A percentile compares a stretch with the other conserved stretches of the same genome.
These are phyloP conservation scores for Boletus patriciae DNA, from an alignment of 768 basidiomycete genomes.

Conservation along the genomic window DNA sequence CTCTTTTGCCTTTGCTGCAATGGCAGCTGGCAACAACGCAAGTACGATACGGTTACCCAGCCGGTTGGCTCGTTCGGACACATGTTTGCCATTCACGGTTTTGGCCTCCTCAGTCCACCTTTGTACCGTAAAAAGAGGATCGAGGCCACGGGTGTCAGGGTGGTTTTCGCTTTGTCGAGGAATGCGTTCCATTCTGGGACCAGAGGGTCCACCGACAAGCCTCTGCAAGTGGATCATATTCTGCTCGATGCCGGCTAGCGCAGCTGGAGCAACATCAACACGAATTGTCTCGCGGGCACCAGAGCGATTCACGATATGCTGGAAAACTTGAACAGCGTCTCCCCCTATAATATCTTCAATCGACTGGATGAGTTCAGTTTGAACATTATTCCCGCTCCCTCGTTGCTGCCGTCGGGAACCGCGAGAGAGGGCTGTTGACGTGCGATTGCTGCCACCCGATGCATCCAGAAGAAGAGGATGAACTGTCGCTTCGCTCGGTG, in stretches of 20 bases:
- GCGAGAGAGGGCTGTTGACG: slow-evolving; percentile 46
- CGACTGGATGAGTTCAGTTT: slow-evolving; percentile 65
- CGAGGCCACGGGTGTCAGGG: slow-evolving; percentile 49
- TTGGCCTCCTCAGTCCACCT: slow-evolving; percentile 91
- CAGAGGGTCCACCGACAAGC: slow-evolving; percentile 46
- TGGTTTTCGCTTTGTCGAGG: slow-evolving; percentile 50
- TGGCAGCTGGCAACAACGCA: slow-evolving; percentile 76
- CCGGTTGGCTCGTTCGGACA: slow-evolving; percentile 62
- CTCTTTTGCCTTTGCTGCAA: slow-evolving; percentile 52
- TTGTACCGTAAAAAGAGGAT: slow-evolving; percentile 77
- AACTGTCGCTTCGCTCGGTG: slow-evolving; percentile 67
- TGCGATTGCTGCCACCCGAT: slow-evolving; percentile 45
- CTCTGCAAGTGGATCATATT: slow-evolving; percentile 49
- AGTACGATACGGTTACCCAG: slow-evolving; percentile 71
- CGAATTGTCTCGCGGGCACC: slow-evolving; percentile 66
- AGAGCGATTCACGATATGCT: slow-evolving; percentile 71
- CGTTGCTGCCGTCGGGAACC: slow-evolving; percentile 57
- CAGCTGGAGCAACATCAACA: slow-evolving; percentile 70
- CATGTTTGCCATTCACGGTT: slow-evolving; percentile 74
- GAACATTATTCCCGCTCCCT: slow-evolving; percentile 46
- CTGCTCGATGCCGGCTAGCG: slow-evolving; percentile 61
- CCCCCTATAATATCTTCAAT: slow-evolving; percentile 82
- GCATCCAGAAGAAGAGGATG: slow-evolving; percentile 82
- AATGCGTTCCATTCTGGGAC: slow-evolving; percentile 61
- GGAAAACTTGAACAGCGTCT: slow-evolving; percentile 79